These are phyloP conservation scores for Acer negundo DNA, from an alignment of 345 rosid genomes.

Conservation along the genomic window DNA sequence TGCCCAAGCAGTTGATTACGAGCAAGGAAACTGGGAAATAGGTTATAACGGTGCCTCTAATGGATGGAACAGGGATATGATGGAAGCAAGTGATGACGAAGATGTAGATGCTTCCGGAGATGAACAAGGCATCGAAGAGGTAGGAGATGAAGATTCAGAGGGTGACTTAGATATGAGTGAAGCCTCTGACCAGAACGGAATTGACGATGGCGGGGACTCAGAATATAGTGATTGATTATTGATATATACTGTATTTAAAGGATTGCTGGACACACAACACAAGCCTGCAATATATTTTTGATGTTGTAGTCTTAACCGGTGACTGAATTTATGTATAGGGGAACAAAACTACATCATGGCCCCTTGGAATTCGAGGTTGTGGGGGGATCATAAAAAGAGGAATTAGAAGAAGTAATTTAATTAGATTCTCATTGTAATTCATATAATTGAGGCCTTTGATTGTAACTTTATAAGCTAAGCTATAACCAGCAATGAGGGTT, in stretches of 20 bases:
- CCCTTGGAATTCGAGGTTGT: neutral
- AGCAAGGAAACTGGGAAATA: conserved; percentile 58
- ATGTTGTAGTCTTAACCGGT: conserved; percentile 20
- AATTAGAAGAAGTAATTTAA: conserved; percentile 24
- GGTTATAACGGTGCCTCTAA: conserved; percentile 34
- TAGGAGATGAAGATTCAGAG: conserved; percentile 44
- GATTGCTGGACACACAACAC: conserved; percentile 10
- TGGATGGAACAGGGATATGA: conserved; percentile 50
- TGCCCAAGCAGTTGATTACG: conserved; percentile 51
- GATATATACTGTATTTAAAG: conserved; percentile 9
- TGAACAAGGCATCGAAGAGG: conserved; percentile 33
- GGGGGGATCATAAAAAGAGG: conserved; percentile 6
- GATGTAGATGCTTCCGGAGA: conserved; percentile 53
- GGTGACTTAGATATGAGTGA: conserved; percentile 50
- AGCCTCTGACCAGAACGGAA: conserved; percentile 47
- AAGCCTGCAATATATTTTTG: conserved; percentile 27
- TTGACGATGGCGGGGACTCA: conserved; percentile 46
- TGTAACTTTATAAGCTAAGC: conserved; percentile 4
- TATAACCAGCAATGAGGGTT: conserved; percentile 3
- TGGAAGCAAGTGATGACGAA: conserved; percentile 65
- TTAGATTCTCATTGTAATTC: conserved; percentile 17
- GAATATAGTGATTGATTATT: conserved; percentile 73
- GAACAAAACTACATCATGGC: neutral
- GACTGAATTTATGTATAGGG: conserved; percentile 3
- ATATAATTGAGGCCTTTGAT: conserved; percentile 18